Evolutionary conservation across 202 grass and related monocot genomes (phyloP), one percentile per base, ranked within the genome.

Genomic region (Zoysia matrella): DNA sequence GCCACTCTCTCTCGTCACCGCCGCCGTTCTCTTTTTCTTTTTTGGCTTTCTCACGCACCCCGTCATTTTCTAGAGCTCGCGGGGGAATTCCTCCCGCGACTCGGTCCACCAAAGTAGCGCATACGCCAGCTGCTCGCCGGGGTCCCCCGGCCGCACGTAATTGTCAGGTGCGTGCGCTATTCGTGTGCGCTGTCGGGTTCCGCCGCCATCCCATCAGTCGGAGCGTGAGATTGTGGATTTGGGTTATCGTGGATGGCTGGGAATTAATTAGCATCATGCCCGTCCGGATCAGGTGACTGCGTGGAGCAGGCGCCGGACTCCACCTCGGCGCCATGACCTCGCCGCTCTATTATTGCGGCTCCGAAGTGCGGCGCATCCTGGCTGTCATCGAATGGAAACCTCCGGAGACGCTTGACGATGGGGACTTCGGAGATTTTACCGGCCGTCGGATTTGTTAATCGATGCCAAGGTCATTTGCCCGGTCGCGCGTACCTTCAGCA

Each of bases 331-430:
- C 30, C 30, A 36, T 36, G 30, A 36, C 30, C 30, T 36, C 30
- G 30, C 30, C 30, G 30, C 30, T 36, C 83, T 60, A 82, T 69
- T 69, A 90, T 86, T 86, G 79, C 83, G 88, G 83, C 83, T 44
- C 69, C 63, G 51, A 78, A 71, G 79, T 69, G 55, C 79, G 74
- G 83, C 22, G 79, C 83, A 71, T 65, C 79, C 86, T 65, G 39
- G 13, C 85, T 43, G 66, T 50, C 51, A 12, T 8, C 69, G 45
- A 66, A 74, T 3, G 12, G 4, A 43, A 15, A 12, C 1, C 8
- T 18, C 10, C 43, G 40, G 40, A 16, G 14, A 36, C 30, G 30
- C 30, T 36, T 36, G 30, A 36, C 30, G 30, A 36, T 36, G 30
- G 30, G 30, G 30, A 36, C 30, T 36, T 36, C 30, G 30, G 30